Percentiles rank a stretch among this genome's conserved stretches.
Evolutionary conservation across 441 rosid genomes (phyloP).

Genomic region (Melastoma candidum): DNA sequence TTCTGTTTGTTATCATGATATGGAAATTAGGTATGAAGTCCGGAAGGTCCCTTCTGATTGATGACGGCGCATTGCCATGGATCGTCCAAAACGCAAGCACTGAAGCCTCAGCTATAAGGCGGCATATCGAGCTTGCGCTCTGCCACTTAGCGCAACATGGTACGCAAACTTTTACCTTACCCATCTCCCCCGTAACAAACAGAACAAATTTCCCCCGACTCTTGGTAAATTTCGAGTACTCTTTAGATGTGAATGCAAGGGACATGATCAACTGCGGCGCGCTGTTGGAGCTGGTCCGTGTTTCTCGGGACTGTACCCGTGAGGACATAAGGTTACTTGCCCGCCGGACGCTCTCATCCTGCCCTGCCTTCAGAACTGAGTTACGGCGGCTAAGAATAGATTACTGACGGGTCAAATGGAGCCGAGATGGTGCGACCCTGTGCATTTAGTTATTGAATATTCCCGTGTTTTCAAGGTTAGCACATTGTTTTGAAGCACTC

Average conservation of each 20-base stretch:
- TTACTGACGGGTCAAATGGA: slow-evolving; percentile 21
- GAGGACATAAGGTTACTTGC: slow-evolving; percentile 92
- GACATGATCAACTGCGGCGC: slow-evolving; percentile 96
- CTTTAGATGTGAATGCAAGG: slow-evolving; percentile 80
- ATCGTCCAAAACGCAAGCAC: slow-evolving; percentile 87
- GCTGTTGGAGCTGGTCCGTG: slow-evolving; percentile 83
- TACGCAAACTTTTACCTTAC: slow-evolving; percentile 15
- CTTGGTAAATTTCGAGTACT: not conserved
- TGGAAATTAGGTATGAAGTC: slow-evolving; percentile 57
- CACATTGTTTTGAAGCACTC: too few species aligned
- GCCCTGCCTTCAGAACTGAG: slow-evolving; percentile 62
- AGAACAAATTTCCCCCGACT: not conserved
- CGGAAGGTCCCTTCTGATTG: slow-evolving; percentile 82
- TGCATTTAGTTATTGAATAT: too few species aligned
- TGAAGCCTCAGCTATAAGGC: slow-evolving; percentile 73
- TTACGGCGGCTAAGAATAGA: slow-evolving; percentile 56
- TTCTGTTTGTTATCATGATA: not conserved
- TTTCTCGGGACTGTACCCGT: slow-evolving; percentile 81
- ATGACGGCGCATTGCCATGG: slow-evolving; percentile 96
- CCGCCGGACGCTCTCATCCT: slow-evolving; percentile 57
- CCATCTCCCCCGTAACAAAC: not conserved
- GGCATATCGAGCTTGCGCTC: slow-evolving; percentile 92
- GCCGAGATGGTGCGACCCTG: too few species aligned
- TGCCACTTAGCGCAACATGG: slow-evolving; percentile 99
- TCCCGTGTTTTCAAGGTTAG: too few species aligned